Percentiles rank a stretch among this genome's conserved stretches.
phyloP scores from a whole-genome alignment of 192 early-diverging fungal species.

The Coemansia javaensis region DNA sequence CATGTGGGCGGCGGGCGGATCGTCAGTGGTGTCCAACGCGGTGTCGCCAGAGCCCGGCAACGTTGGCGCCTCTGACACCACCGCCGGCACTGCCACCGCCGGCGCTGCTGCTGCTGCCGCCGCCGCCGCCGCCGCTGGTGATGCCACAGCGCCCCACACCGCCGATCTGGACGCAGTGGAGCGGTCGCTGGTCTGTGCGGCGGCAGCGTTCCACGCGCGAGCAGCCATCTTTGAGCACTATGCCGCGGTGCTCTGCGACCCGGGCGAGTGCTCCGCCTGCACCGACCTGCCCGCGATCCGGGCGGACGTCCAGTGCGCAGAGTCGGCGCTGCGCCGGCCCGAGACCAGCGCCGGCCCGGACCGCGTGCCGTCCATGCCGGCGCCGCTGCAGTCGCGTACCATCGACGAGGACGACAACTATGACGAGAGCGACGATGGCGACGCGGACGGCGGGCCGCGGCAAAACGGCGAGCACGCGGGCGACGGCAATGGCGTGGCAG shows the following conservation, averaged over 20 bases:
- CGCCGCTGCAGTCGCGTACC: conserved; percentile 12
- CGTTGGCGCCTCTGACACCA: no score
- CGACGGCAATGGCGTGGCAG: background rate
- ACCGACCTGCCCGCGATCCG: conserved; percentile 7
- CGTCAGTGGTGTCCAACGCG: conserved; percentile 14
- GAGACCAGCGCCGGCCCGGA: background rate
- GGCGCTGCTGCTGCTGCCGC: no score
- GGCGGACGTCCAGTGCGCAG: conserved; percentile 5
- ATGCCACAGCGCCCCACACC: no score
- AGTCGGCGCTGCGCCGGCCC: background rate
- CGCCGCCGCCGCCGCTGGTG: no score
- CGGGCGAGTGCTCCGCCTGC: conserved; percentile 32
- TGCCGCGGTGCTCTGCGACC: conserved; percentile 55
- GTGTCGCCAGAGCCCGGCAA: conserved; percentile 16
- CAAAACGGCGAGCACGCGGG: background rate
- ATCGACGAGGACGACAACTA: conserved; percentile 50
- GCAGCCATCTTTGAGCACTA: conserved; percentile 74
- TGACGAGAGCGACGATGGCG: conserved; percentile 30
- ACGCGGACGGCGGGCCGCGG: background rate
- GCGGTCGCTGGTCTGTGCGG: conserved; percentile 29
- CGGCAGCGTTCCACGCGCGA: conserved; percentile 64
- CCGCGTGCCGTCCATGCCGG: background rate
- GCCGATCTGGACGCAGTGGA: conserved; percentile 18
- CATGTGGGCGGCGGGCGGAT: conserved; percentile 29
- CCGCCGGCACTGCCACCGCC: no score